Evolutionary conservation across 2,329 filamentous ascomycete species (phyloP).

Genomic region (Exophiala oligosperma): DNA sequence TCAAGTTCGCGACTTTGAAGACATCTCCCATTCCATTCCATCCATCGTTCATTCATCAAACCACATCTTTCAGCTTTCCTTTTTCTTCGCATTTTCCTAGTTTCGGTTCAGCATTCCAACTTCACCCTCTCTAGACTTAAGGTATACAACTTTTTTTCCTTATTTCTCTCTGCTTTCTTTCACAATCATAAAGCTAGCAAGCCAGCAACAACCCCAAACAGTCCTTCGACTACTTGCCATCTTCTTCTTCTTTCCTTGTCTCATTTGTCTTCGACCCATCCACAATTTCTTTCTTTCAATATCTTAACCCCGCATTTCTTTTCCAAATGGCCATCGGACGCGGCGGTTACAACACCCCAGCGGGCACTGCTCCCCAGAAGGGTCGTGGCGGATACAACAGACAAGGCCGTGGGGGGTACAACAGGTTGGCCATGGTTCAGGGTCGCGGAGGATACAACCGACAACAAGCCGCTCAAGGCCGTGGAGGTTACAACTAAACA

Average conservation of each 20-base stretch:
- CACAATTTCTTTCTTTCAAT: constrained; percentile 16
- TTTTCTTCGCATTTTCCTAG: constrained; percentile 9
- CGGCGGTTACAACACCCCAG: constrained; percentile 34
- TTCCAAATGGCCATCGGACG: constrained; percentile 30
- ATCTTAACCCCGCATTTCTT: constrained; percentile 13
- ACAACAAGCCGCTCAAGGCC: constrained; percentile 30
- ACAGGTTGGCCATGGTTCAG: constrained; percentile 10
- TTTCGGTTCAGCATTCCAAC: not conserved
- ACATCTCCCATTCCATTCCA: constrained; percentile 3
- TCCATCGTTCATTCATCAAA: constrained; percentile 9
- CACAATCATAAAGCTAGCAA: constrained; percentile 7
- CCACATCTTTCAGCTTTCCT: constrained; percentile 9
- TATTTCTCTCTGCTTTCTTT: constrained; percentile 16
- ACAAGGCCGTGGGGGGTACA: constrained; percentile 26
- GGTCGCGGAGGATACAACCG: constrained; percentile 34
- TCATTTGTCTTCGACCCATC: constrained; percentile 20
- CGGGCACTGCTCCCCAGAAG: constrained; percentile 26
- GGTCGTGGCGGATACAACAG: constrained; percentile 43
- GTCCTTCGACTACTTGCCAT: constrained; percentile 3
- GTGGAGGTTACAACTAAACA: constrained; percentile 37
- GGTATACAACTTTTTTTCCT: constrained; percentile 18
- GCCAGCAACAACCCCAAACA: constrained; percentile 1
- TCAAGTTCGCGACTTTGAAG: not conserved
- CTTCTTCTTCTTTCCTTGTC: constrained; percentile 16
- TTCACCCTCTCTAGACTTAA: constrained; percentile 3